Percentiles rank a stretch among this genome's conserved stretches.
phyloP scores from a whole-genome alignment of 2,329 filamentous ascomycete species.

The Aspergillus flavus region DNA sequence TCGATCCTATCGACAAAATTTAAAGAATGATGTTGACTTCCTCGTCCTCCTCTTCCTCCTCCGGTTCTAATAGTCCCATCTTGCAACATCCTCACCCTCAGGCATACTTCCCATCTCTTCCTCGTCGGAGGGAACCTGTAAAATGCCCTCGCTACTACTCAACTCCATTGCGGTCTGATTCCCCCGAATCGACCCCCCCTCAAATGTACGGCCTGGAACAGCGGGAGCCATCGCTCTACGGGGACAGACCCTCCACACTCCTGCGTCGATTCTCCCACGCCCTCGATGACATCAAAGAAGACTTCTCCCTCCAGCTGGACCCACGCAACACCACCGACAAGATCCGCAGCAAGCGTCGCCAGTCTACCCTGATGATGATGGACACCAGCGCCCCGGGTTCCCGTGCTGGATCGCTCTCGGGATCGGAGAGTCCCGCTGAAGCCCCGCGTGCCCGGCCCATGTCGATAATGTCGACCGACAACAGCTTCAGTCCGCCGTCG shows the following conservation, averaged over 20 bases:
- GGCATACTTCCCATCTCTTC: constrained; percentile 27
- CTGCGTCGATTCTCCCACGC: constrained; percentile 38
- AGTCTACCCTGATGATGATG: constrained; percentile 28
- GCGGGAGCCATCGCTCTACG: constrained; percentile 34
- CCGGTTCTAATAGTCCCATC: constrained; percentile 28
- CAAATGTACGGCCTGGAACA: constrained; percentile 38
- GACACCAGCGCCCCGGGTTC: constrained; percentile 13
- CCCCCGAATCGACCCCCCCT: constrained; percentile 33
- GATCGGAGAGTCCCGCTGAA: constrained; percentile 10
- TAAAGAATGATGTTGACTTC: constrained; percentile 28
- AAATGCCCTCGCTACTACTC: constrained; percentile 39
- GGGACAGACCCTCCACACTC: constrained; percentile 28
- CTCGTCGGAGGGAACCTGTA: constrained; percentile 25
- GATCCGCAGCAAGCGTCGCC: constrained; percentile 28
- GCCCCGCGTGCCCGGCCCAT: constrained; percentile 27
- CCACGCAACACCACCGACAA: constrained; percentile 26
- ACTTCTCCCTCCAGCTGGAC: constrained; percentile 31
- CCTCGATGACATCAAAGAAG: constrained; percentile 40
- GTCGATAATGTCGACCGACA: constrained; percentile 28
- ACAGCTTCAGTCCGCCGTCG: constrained; percentile 22
- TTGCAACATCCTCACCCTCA: constrained; percentile 30
- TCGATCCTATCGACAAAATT: neutral
- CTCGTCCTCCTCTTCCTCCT: constrained; percentile 32
- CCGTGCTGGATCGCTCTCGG: constrained; percentile 13
- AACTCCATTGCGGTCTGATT: constrained; percentile 32